Percentiles rank a stretch among this genome's conserved stretches.
Conservation (phyloP, 2,329 filamentous ascomycete species). For the Trichoderma citrinoviride region DNA sequence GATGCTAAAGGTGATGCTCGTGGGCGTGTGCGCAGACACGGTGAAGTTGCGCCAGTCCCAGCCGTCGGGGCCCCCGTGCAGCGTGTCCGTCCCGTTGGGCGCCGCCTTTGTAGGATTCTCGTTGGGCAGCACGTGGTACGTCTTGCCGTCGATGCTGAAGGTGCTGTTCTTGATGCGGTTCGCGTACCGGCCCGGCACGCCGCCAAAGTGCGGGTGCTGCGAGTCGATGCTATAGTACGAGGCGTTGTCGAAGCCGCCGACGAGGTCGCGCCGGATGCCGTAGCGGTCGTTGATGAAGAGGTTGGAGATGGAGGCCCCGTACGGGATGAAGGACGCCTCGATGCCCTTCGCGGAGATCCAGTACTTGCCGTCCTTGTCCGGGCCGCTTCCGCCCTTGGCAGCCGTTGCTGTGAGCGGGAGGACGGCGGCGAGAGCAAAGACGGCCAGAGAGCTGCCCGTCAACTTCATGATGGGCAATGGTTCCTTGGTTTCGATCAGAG, state of each 20-base stretch:
- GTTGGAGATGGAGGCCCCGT: constrained; percentile 71
- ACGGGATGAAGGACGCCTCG: constrained; percentile 67
- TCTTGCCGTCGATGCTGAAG: constrained; percentile 63
- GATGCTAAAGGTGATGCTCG: constrained; percentile 72
- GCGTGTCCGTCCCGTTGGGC: constrained; percentile 58
- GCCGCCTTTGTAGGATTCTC: constrained; percentile 54
- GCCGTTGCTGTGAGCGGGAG: constrained; percentile 23
- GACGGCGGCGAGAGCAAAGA: constrained; percentile 24
- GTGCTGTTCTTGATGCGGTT: constrained; percentile 78
- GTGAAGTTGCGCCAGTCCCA: constrained; percentile 81
- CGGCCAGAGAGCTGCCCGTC: constrained; percentile 21
- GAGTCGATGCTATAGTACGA: constrained; percentile 63
- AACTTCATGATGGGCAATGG: constrained; percentile 27
- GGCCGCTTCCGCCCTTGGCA: constrained; percentile 29
- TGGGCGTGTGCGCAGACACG: constrained; percentile 63
- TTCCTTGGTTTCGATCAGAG: background rate
- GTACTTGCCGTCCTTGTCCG: constrained; percentile 66
- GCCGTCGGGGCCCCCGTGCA: constrained; percentile 68
- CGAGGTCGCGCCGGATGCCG: constrained; percentile 66
- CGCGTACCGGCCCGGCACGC: constrained; percentile 73
- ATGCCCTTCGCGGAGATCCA: constrained; percentile 67
- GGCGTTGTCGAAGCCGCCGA: constrained; percentile 74
- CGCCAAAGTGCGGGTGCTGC: constrained; percentile 68
- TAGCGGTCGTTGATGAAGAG: constrained; percentile 67
- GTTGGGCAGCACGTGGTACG: constrained; percentile 60